Percentiles rank a stretch among this genome's conserved stretches.
Conservation (phyloP, 495 filamentous ascomycete species). For the Cercophora scortea region DNA sequence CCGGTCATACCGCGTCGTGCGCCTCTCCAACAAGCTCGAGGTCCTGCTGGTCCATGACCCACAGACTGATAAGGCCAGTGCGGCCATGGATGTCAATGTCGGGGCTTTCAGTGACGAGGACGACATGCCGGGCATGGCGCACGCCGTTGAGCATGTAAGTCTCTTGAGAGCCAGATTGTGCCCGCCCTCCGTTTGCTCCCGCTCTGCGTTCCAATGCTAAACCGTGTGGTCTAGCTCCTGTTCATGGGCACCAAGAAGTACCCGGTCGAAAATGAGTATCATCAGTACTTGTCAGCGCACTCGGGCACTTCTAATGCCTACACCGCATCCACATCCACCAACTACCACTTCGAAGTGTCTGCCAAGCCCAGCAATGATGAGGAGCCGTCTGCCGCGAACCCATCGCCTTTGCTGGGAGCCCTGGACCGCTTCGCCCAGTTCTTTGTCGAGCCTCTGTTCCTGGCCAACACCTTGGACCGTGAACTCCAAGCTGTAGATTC, state of each 20-base stretch:
- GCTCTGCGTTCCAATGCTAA: background rate
- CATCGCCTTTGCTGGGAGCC: conserved; percentile 80
- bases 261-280: conserved; percentile 93
- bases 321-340: conserved; percentile 87
- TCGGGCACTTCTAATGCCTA: conserved; percentile 93
- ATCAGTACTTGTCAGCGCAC: conserved; percentile 80
- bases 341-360: conserved; percentile 95
- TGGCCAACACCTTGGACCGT: conserved; percentile 81
- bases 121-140: conserved; percentile 89
- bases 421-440: conserved; percentile 97
- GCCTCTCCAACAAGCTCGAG: conserved; percentile 83
- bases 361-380: conserved; percentile 55
- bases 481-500: conserved; percentile 93
- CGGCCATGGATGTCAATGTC: conserved; percentile 90
- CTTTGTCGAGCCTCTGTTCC: conserved; percentile 87
- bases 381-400: conserved; percentile 42
- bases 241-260: conserved; percentile 99
- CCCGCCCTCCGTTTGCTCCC: background rate
- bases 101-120: conserved; percentile 89
- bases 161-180: background rate
- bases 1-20: conserved; percentile 79
- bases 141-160: conserved; percentile 69
- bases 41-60: conserved; percentile 89
- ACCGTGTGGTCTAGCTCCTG: conserved; percentile 52
- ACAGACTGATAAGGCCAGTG: conserved; percentile 93